phyloP scores from a whole-genome alignment of 352 stramenopile species.

The Pythium utonaiense region DNA sequence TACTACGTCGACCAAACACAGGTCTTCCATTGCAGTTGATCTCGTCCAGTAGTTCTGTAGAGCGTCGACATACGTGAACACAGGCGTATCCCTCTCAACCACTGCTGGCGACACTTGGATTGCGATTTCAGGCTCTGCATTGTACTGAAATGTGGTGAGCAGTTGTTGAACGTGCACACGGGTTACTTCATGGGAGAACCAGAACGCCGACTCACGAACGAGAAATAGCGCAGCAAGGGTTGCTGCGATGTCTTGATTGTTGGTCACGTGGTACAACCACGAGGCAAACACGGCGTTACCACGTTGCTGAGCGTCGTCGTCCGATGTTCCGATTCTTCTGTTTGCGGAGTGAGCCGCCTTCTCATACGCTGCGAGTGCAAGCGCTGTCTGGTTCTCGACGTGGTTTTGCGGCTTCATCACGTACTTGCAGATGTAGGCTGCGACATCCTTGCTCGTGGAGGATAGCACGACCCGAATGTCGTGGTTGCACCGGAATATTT shows the following conservation, averaged over 20 bases:
- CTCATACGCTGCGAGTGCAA: background rate
- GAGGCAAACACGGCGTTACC: background rate
- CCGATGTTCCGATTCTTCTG: no score
- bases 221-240: background rate
- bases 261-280: slow-evolving; percentile 1
- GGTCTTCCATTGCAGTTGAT: background rate
- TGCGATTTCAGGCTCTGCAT: background rate
- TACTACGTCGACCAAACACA: background rate
- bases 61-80: background rate
- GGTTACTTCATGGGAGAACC: slow-evolving; percentile 1
- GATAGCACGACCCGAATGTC: slow-evolving; percentile 2
- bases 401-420: slow-evolving; percentile 9
- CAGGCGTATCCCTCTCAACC: background rate
- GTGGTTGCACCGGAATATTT: slow-evolving; percentile 5
- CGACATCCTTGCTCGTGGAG: slow-evolving; percentile 8
- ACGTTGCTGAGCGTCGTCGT: background rate
- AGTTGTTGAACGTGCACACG: background rate
- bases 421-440: slow-evolving; percentile 11
- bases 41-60: slow-evolving; percentile 5
- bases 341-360: background rate
- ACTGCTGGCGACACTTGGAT: background rate
- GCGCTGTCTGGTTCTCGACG: slow-evolving; percentile 7
- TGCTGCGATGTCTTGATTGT: slow-evolving; percentile 1
- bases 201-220: slow-evolving; percentile 1
- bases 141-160: background rate